Conservation (phyloP, 345 rosid species). For the Citrus unshiu region DNA sequence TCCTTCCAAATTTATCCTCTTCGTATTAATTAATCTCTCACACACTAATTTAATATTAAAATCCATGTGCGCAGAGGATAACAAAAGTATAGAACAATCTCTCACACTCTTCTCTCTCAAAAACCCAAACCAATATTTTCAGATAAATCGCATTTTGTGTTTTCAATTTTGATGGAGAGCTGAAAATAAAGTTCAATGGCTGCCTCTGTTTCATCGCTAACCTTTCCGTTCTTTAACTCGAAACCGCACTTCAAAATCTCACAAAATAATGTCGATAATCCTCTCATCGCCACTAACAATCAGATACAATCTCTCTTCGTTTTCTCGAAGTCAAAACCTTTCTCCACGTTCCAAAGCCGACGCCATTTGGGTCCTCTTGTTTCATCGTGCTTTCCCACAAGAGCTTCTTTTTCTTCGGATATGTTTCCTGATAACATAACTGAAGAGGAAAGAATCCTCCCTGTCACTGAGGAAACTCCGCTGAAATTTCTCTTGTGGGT, state of each 20-base stretch:
- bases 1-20: background rate
- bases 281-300: slow-evolving; percentile 2
- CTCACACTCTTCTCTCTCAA: background rate
- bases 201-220: slow-evolving; percentile 30
- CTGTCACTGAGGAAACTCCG: slow-evolving; percentile 40
- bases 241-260: slow-evolving; percentile 33
- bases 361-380: slow-evolving; percentile 3
- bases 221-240: slow-evolving; percentile 24
- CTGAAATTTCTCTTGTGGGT: slow-evolving; percentile 53
- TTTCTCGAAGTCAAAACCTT: slow-evolving; percentile 14
- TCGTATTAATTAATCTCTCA: too few relatives aligned
- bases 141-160: too few relatives aligned
- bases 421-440: slow-evolving; percentile 23
- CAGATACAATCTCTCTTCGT: slow-evolving; percentile 3
- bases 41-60: too few relatives aligned
- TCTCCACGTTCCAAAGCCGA: slow-evolving; percentile 12
- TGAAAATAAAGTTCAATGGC: slow-evolving; percentile 35
- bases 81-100: background rate
- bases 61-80: too few relatives aligned
- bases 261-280: slow-evolving; percentile 9
- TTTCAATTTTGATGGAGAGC: background rate
- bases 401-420: slow-evolving; percentile 29
- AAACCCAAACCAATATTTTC: background rate
- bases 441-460: slow-evolving; percentile 31
- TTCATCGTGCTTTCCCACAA: slow-evolving; percentile 9